A percentile compares a stretch with the other conserved stretches of the same genome.
These are phyloP conservation scores for Candida insectorum DNA, from an alignment of 805 yeast species.

Conservation along the genomic window DNA sequence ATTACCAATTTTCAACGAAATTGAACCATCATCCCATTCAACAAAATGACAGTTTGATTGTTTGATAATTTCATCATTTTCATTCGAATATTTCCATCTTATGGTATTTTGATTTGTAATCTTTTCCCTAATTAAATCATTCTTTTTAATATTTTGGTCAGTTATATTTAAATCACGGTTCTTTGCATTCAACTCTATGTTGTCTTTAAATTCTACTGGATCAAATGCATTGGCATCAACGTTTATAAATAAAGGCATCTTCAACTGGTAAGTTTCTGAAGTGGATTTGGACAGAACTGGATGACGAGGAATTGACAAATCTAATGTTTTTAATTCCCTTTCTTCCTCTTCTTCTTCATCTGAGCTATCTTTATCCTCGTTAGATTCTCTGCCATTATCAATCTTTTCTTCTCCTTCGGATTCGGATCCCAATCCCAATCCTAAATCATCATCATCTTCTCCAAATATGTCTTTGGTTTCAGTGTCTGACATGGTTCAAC, in stretches of 20 bases:
- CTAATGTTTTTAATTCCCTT: constrained; percentile 31
- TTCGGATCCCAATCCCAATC: constrained; percentile 11
- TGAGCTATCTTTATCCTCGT: constrained; percentile 24
- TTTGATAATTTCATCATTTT: constrained; percentile 67
- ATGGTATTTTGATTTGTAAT: constrained; percentile 78
- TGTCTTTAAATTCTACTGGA: constrained; percentile 58
- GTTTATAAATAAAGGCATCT: constrained; percentile 78
- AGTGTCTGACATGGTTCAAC: constrained; percentile 10
- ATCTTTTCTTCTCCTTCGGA: constrained; percentile 1
- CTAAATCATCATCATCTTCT: constrained; percentile 12
- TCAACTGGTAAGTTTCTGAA: constrained; percentile 30
- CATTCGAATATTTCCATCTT: constrained; percentile 89
- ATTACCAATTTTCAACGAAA: constrained; percentile 80
- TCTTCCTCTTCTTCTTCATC: constrained; percentile 34
- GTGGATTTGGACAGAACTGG: constrained; percentile 36
- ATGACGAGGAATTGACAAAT: constrained; percentile 47
- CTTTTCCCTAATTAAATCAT: constrained; percentile 52
- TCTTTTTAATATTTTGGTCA: constrained; percentile 44
- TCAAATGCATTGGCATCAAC: constrained; percentile 88
- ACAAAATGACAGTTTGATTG: constrained; percentile 88
- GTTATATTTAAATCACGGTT: constrained; percentile 12
- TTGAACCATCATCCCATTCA: constrained; percentile 91
- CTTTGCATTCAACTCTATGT: constrained; percentile 37
- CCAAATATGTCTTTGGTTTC: background rate
- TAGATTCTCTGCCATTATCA: constrained; percentile 9